Percentiles rank a stretch among this genome's conserved stretches.
These are phyloP conservation scores for Coemansia sp. DNA, from an alignment of 192 early-diverging fungal species.

Conservation along the genomic window DNA sequence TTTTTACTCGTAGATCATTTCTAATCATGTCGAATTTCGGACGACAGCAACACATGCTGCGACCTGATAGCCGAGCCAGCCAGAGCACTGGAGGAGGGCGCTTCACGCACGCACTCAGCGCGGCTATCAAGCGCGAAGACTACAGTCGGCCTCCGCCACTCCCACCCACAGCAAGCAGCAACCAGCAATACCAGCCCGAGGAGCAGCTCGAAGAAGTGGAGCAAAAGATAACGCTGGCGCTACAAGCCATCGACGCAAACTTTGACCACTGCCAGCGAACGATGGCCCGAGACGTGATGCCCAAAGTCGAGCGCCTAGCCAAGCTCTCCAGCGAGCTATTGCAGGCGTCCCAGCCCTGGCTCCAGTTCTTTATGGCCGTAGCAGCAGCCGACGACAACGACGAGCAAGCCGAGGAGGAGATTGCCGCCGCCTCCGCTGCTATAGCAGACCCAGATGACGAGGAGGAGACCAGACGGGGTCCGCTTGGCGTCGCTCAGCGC, in stretches of 20 bases:
- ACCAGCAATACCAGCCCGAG: conserved; percentile 14
- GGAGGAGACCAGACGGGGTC: conserved; percentile 14
- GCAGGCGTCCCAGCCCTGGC: conserved; percentile 54
- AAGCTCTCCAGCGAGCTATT: conserved; percentile 46
- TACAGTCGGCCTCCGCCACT: conserved; percentile 16
- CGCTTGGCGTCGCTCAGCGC: conserved; percentile 24
- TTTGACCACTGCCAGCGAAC: conserved; percentile 56
- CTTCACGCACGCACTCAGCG: conserved; percentile 39
- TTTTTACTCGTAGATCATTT: background rate
- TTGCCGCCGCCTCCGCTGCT: background rate
- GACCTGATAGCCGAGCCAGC: conserved; percentile 32
- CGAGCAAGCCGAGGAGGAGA: background rate
- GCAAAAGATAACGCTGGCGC: conserved; percentile 52
- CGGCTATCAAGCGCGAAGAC: conserved; percentile 39
- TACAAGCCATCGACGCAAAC: conserved; percentile 56
- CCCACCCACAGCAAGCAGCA: conserved; percentile 5
- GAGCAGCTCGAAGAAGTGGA: conserved; percentile 55
- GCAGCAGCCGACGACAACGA: conserved; percentile 36
- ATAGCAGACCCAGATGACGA: conserved; percentile 1
- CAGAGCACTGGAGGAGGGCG: conserved; percentile 18
- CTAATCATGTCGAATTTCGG: conserved; percentile 24
- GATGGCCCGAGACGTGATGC: conserved; percentile 53
- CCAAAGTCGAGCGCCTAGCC: conserved; percentile 47
- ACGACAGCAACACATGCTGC: conserved; percentile 15
- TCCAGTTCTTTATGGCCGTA: conserved; percentile 57